phyloP scores from a whole-genome alignment of 129 eudicot species.

The Artemisia argyi region DNA sequence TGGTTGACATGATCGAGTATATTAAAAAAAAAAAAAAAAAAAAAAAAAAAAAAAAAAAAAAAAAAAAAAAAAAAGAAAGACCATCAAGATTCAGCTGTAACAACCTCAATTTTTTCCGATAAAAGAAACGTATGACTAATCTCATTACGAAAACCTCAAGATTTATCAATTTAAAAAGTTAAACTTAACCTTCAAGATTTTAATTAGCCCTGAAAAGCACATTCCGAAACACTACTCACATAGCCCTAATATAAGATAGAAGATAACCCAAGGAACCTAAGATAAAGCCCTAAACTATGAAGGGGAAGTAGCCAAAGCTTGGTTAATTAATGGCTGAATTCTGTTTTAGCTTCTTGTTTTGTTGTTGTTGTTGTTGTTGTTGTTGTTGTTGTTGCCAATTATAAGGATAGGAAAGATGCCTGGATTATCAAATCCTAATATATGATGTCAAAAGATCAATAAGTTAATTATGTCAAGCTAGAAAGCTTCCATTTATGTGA shows the following conservation, averaged over 20 bases:
- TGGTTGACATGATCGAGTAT: background rate
- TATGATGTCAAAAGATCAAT: background rate
- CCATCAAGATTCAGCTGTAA: too few relatives aligned
- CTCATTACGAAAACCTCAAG: too few relatives aligned
- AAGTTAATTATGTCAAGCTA: background rate
- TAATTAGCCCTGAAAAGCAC: background rate
- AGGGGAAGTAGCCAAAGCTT: background rate
- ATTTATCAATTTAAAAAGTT: background rate
- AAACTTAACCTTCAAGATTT: background rate
- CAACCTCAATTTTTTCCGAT: too few relatives aligned
- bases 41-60: constrained; percentile 1
- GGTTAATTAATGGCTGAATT: background rate
- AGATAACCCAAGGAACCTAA: background rate
- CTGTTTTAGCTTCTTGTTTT: background rate
- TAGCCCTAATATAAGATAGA: too few relatives aligned
- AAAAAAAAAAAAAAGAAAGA: too few relatives aligned
- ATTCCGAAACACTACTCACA: too few relatives aligned
- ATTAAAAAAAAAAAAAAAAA: background rate
- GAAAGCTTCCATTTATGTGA: too few relatives aligned
- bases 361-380: too few relatives aligned
- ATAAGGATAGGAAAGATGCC: background rate
- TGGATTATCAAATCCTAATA: background rate
- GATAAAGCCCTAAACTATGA: background rate
- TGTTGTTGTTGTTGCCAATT: too few relatives aligned
- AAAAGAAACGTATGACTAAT: too few relatives aligned